Conservation (phyloP, 495 filamentous ascomycete genomes). For the Lasiosphaeria ovina region DNA sequence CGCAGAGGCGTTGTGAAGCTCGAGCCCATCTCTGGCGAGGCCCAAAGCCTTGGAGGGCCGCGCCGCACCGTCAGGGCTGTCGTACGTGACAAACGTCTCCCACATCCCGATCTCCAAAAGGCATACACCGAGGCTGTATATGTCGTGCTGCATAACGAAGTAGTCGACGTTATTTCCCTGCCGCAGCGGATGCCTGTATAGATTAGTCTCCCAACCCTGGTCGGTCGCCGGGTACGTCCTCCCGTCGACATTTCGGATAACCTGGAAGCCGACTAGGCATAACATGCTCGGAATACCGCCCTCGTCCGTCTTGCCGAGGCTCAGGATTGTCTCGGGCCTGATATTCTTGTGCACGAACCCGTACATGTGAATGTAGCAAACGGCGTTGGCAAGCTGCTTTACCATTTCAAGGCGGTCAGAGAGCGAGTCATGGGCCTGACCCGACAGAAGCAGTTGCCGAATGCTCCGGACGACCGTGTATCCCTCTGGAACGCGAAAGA, state of each 20-base stretch:
- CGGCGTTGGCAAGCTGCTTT: constrained; percentile 36
- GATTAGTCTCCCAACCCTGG: neutral
- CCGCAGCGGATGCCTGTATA: constrained; percentile 1
- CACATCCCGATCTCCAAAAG: constrained; percentile 60
- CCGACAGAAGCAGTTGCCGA: neutral
- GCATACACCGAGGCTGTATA: constrained; percentile 42
- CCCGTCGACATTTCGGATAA: constrained; percentile 1
- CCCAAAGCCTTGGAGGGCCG: neutral
- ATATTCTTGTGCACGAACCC: constrained; percentile 56
- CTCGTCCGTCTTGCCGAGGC: constrained; percentile 27
- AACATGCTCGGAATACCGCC: neutral
- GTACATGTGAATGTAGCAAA: constrained; percentile 47
- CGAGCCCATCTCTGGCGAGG: neutral
- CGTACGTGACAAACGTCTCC: constrained; percentile 43
- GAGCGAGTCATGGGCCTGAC: neutral
- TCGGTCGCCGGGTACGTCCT: neutral
- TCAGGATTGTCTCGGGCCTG: constrained; percentile 49
- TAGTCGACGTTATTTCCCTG: neutral
- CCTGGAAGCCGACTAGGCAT: constrained; percentile 1
- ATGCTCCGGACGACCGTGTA: neutral
- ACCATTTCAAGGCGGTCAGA: constrained; percentile 28
- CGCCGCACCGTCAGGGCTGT: neutral
- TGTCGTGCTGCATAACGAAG: constrained; percentile 44
- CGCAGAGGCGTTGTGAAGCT: neutral
- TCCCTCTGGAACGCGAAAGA: neutral